Base-by-base conservation (phyloP, 164 flowering plant species). In the Amborella trichopoda region DNA sequence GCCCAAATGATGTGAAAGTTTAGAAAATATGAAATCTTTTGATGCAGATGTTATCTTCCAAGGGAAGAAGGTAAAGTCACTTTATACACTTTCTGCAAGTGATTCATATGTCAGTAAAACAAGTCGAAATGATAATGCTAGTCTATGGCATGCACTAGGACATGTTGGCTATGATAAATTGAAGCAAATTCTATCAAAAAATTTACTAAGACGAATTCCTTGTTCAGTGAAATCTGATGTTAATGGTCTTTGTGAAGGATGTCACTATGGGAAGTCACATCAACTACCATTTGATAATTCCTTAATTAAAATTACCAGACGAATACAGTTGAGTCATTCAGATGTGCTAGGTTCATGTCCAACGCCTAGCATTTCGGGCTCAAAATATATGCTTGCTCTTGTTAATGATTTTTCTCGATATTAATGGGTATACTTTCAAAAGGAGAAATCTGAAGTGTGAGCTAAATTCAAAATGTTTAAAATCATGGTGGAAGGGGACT, bases 141-240 rank as follows among this genome's bases (percentile, higher is more conserved):
- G 53, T 30, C 28, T 54, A 45, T 54, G 58, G 62, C 60, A 56
- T 55, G 65, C 58, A 51, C 50, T 65, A 18, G 65, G 61, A 13
- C 65, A 60, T 21, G 16, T 60, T 21, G 51, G 68, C 16, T 54
- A 51, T 28, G 49, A 46, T 21, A 13, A 46, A 19, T 3, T 62
- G 45, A 52, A 62, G 26, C 18, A 50, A 52, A 51, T 62, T 3
- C 50, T 55, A 12, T 5, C 39, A 20, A 54, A 44, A 46, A 49
- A 49, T 18, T 6, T 54, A 16, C 37, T 49, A 32, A 40, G 52
- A 9, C 40, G 61, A 6, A 20, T 61, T 37, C 60, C 49, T 13
- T 0, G 5, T 3, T 1, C 37, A 2, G 26, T 33, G 13, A 22
- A n/a, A 22, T 16, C 49, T 14, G 46, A 22, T 4, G 37, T 42